Conservation (phyloP, 2,329 filamentous ascomycete species). For the Grosmannia serpens region DNA sequence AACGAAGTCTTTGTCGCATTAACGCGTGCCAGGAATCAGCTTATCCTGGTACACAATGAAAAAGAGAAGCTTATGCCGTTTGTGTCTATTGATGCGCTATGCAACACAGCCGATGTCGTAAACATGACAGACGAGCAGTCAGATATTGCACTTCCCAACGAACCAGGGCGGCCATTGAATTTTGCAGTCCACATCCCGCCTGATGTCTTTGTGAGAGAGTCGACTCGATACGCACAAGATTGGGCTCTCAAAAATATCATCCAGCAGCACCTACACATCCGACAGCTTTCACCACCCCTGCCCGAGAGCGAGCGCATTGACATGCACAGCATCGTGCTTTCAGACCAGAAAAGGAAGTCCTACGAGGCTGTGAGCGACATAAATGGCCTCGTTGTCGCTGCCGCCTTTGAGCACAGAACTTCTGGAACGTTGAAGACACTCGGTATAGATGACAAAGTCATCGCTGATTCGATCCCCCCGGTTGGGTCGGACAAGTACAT, state of each 20-base stretch:
- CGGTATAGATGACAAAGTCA: background rate
- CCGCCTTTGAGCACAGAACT: background rate
- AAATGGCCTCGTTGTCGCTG: background rate
- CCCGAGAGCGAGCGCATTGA: background rate
- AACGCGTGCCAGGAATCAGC: background rate
- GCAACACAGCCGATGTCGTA: background rate
- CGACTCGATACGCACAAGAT: background rate
- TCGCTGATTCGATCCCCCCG: background rate
- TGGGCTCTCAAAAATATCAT: background rate
- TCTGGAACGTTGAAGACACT: background rate
- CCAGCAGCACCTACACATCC: background rate
- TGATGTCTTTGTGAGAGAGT: background rate
- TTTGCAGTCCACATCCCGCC: background rate
- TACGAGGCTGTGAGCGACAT: conserved; percentile 1
- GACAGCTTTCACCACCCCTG: background rate
- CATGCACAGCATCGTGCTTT: background rate
- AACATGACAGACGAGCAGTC: background rate
- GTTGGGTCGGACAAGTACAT: background rate
- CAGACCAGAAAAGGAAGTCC: background rate
- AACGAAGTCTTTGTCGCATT: background rate
- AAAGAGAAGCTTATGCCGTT: background rate
- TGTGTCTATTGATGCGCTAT: background rate
- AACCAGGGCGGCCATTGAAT: background rate
- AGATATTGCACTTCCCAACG: background rate
- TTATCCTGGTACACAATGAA: background rate